Conservation (phyloP, 108 stramenopile species). For the Cylindrotheca closterium region DNA sequence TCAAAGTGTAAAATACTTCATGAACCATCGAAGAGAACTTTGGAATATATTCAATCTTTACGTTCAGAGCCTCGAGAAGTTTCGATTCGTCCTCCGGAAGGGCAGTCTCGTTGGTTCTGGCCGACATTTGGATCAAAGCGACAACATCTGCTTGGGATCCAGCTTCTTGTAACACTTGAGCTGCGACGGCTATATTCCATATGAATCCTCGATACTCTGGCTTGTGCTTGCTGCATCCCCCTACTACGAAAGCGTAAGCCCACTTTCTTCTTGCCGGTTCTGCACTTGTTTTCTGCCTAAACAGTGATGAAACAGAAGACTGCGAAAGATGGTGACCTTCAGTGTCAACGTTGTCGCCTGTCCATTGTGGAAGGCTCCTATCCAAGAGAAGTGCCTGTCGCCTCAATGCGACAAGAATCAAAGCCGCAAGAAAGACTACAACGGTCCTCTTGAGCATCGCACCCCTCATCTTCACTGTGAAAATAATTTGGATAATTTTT, state of each 20-base stretch:
- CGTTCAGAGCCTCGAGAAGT: conserved; percentile 20
- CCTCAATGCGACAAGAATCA: conserved; percentile 2
- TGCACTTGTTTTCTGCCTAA: background rate
- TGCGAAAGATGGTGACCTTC: background rate
- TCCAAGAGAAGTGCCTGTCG: background rate
- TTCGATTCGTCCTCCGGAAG: conserved; percentile 34
- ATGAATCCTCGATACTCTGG: conserved; percentile 27
- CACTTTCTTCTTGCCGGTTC: conserved; percentile 13
- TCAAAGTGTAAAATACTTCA: conserved; percentile 37
- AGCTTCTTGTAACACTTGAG: conserved; percentile 24
- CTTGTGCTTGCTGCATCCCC: conserved; percentile 18
- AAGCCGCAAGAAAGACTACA: background rate
- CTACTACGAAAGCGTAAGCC: conserved; percentile 46
- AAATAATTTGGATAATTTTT: too few species aligned
- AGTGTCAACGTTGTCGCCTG: background rate
- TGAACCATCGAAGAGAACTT: conserved; percentile 11
- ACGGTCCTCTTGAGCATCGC: too few species aligned
- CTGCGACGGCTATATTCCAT: conserved; percentile 41
- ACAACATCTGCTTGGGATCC: conserved; percentile 44
- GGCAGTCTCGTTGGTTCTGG: conserved; percentile 7
- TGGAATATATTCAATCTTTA: conserved; percentile 35
- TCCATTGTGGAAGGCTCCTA: background rate
- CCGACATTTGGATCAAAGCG: conserved; percentile 42
- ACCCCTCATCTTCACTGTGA: too few species aligned
- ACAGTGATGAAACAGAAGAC: background rate